A percentile compares a stretch with the other conserved stretches of the same genome.
These are phyloP conservation scores for Boletus subcaerulescens DNA, from an alignment of 768 basidiomycete genomes.

Conservation along the genomic window DNA sequence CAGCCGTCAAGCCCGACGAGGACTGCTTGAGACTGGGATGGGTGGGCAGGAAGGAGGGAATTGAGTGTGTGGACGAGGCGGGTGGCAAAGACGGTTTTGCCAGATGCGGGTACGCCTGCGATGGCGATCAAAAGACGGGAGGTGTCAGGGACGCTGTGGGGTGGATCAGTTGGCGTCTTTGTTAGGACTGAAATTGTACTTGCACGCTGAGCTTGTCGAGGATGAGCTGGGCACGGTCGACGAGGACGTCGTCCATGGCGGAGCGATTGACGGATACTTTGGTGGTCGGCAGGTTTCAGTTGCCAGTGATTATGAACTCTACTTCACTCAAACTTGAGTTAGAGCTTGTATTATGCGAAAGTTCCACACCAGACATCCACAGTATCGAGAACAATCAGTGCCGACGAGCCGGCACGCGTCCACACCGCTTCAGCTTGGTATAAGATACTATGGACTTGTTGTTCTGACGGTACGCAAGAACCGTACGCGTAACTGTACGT, in stretches of 20 bases:
- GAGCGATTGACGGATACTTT: too few relatives aligned
- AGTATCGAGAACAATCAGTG: too few relatives aligned
- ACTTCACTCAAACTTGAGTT: too few relatives aligned
- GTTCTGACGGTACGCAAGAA: too few relatives aligned
- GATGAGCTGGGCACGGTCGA: slow-evolving; percentile 38
- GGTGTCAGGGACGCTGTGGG: slow-evolving; percentile 12
- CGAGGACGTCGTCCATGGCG: slow-evolving; percentile 38
- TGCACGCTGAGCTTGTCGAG: slow-evolving; percentile 40
- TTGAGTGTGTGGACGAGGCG: slow-evolving; percentile 57
- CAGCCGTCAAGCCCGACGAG: slow-evolving; percentile 88
- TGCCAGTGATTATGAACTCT: too few relatives aligned
- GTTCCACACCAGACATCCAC: too few relatives aligned
- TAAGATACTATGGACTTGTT: too few relatives aligned
- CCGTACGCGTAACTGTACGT: too few relatives aligned
- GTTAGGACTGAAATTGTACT: slow-evolving; percentile 4
- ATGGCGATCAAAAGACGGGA: slow-evolving; percentile 67
- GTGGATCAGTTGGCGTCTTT: neutral
- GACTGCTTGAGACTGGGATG: slow-evolving; percentile 39
- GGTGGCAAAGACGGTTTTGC: slow-evolving; percentile 76
- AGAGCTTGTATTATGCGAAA: too few relatives aligned
- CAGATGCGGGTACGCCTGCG: slow-evolving; percentile 79
- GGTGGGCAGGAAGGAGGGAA: slow-evolving; percentile 27
- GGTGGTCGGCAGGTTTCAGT: too few relatives aligned
- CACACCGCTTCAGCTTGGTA: too few relatives aligned
- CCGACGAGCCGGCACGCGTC: too few relatives aligned